Evolutionary conservation across 805 yeast genomes (phyloP), one percentile per base, ranked within the genome.

Genomic region (Kodamaea laetipori): DNA sequence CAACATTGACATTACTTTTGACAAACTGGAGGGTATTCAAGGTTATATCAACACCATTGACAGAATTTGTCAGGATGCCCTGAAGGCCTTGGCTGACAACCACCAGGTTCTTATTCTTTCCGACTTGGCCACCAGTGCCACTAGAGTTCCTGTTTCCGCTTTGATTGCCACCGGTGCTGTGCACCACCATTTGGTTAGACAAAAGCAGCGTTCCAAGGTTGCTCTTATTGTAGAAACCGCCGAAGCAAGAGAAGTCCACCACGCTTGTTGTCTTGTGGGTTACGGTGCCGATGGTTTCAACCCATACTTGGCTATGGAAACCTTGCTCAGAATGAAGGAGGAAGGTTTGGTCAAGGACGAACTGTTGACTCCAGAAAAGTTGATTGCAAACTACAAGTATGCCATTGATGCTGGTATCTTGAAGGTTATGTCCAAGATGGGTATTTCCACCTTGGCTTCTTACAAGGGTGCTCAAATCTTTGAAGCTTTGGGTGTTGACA

Each of bases 351-450:
- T 86, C 54, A 66, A 63, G 49, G 74, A 81, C 46, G 74, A 71
- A 26, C 74, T 74, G 24, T 63, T 86, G 42, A 60, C 82, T 12
- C 81, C 82, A 50, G 79, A 77, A 24, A 61, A 78, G 53, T 76
- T 90, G 47, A 67, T 90, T 49, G 74, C 74, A 41, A 92, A 92
- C 73, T 92, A 89, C 71, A 86, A 84, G 61, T 76, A 81, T 53
- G 84, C 97, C 9, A 76, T 87, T 47, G 95, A 92, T 61, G 85
- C 89, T 43, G 98, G 98, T 68, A 84, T 92, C 55, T 73, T 89
- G 57, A 92, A 94, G 74, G 97, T 94, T 47, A 92, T 92, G 99
- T 89, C 97, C 27, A 92, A 94, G 76, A 94, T 92, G 98, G 99
- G 99, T 76, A 94, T 92, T 56, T 90, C 98, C 24, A 94, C 99